phyloP scores from a whole-genome alignment of 2,329 filamentous ascomycete genomes.

The Fusarium albosuccineum region DNA sequence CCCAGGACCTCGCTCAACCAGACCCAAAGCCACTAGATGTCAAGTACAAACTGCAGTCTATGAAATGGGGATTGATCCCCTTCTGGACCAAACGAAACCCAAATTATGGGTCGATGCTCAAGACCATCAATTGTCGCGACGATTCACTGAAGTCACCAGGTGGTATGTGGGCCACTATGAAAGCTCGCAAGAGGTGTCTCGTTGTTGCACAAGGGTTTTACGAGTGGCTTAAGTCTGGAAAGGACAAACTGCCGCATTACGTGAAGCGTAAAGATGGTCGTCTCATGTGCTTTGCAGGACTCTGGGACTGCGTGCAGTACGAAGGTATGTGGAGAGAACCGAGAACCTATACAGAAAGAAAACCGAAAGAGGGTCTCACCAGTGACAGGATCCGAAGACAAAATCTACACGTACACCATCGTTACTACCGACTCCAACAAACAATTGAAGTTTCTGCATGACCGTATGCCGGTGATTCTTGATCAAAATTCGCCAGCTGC shows the following conservation, averaged over 20 bases:
- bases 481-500: slow-evolving; percentile 80
- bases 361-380: slow-evolving; percentile 1
- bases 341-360: not conserved
- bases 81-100: slow-evolving; percentile 92
- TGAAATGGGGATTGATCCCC: slow-evolving; percentile 96
- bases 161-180: slow-evolving; percentile 95
- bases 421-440: slow-evolving; percentile 91
- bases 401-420: slow-evolving; percentile 89
- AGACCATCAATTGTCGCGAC: slow-evolving; percentile 95
- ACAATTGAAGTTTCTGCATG: slow-evolving; percentile 87
- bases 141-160: slow-evolving; percentile 82
- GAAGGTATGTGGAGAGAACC: slow-evolving; percentile 66
- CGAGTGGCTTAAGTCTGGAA: slow-evolving; percentile 88
- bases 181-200: slow-evolving; percentile 87
- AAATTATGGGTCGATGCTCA: slow-evolving; percentile 81
- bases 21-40: slow-evolving; percentile 44
- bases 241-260: slow-evolving; percentile 88
- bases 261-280: slow-evolving; percentile 84
- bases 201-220: slow-evolving; percentile 94
- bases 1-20: not conserved
- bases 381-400: slow-evolving; percentile 62
- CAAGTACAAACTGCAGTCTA: slow-evolving; percentile 86
- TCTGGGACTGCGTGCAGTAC: slow-evolving; percentile 91
- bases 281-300: slow-evolving; percentile 88
- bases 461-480: slow-evolving; percentile 95